Evolutionary conservation across 768 basidiomycete genomes (phyloP), one percentile per base, ranked within the genome.

Genomic region (Agaricus blazei): DNA sequence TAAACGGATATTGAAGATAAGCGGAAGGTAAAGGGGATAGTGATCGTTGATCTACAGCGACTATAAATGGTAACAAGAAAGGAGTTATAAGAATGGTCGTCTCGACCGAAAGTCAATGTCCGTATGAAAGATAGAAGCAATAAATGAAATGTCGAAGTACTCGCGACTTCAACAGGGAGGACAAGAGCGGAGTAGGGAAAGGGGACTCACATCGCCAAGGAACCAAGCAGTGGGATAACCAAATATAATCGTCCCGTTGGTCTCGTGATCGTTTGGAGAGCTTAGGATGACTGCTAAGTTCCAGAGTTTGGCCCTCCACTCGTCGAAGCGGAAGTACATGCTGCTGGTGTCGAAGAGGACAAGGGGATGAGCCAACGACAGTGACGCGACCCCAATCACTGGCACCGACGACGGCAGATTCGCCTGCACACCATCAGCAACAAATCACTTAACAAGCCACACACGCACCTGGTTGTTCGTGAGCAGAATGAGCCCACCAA

Each of bases 181-280:
- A 40, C 44, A 15, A 44, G 28, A 49, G 42, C 56, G 40, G 43
- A 26, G 54, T 47, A 38, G 41, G 58, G 49, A 54, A 37, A 27
- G 11, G 54, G 40, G 37, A 72, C 87, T 59, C 57, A 93, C 93
- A 77, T 99, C 96, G 63, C 96, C 96, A n/a, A 99, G 80, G 78
- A 99, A 98, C 96, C 97, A 99, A 6, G 96, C 94, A 51, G 96
- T 90, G 59, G 98, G 85, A 70, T 99, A 99, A 12, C 96, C 96
- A 72, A 98, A 95, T 52, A 98, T 77, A 68, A 99, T 94, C 24
- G 95, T 88, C 67, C 98, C 96, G 77, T 99, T 99, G 23, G 97
- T 99, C 71, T 99, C 96, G 66, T 90, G 87, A 70, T 99, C 96
- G 63, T 91, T 91, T 1, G 94, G 92, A 15, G 96, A 97, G 44